A percentile compares a stretch with the other conserved stretches of the same genome.
These are phyloP conservation scores for Conticribra guillardii DNA, from an alignment of 108 stramenopile genomes.

Conservation along the genomic window DNA sequence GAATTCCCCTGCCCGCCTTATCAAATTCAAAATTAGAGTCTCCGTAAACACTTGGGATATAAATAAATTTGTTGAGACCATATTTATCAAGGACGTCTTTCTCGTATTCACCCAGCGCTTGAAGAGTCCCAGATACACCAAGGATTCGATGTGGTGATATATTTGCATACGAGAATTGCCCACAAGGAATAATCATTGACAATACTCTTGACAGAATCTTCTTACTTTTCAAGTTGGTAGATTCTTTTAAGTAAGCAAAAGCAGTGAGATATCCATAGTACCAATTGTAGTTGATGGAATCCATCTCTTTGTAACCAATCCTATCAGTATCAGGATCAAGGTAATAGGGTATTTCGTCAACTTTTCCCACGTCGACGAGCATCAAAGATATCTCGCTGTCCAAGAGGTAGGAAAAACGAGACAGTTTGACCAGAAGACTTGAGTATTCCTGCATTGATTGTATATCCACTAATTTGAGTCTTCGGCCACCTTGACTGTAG, in stretches of 20 bases:
- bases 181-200: constrained; percentile 65
- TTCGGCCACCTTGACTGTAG: constrained; percentile 34
- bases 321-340: constrained; percentile 45
- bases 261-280: constrained; percentile 63
- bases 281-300: constrained; percentile 59
- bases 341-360: constrained; percentile 60
- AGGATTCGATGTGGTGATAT: constrained; percentile 63
- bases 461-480: constrained; percentile 48
- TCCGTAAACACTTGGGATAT: constrained; percentile 68
- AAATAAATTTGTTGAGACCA: constrained; percentile 54
- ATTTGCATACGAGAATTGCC: constrained; percentile 74
- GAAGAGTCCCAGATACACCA: constrained; percentile 66
- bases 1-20: constrained; percentile 59
- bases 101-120: constrained; percentile 51
- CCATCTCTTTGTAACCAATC: constrained; percentile 71
- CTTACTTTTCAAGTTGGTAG: constrained; percentile 40
- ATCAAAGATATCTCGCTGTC: constrained; percentile 67
- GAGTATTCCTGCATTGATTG: constrained; percentile 46
- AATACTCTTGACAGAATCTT: constrained; percentile 43
- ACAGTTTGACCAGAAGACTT: constrained; percentile 38
- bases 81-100: constrained; percentile 55
- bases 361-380: constrained; percentile 56
- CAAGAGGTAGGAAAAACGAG: constrained; percentile 49
- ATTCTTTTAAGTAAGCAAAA: constrained; percentile 68
- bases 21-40: constrained; percentile 63